A percentile compares a stretch with the other conserved stretches of the same genome.
Evolutionary conservation across 768 basidiomycete genomes (phyloP).

Genomic region (Lyophyllum atratum): DNA sequence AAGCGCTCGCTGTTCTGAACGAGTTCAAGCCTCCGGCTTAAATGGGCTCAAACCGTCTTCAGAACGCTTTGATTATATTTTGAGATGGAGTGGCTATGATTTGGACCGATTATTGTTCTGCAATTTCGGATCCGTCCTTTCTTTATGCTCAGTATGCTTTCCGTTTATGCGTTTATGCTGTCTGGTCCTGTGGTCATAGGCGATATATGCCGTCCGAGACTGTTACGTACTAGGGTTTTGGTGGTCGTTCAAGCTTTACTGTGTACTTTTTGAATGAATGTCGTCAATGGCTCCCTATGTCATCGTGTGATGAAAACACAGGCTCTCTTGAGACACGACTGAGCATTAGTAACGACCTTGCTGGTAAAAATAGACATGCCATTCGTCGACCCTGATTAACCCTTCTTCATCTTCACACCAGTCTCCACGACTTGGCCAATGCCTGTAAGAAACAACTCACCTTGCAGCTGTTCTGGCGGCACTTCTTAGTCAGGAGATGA

Average conservation of each 20-base stretch:
- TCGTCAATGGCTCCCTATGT: conserved; percentile 9
- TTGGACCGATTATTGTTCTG: conserved; percentile 30
- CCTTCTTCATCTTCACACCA: too few relatives aligned
- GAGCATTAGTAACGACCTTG: too few relatives aligned
- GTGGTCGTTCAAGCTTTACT: conserved; percentile 43
- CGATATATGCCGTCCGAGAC: conserved; percentile 20
- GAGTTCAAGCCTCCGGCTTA: conserved; percentile 53
- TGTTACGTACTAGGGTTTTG: conserved; percentile 37
- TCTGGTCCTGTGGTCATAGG: conserved; percentile 23
- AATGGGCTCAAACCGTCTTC: neutral
- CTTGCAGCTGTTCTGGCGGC: too few relatives aligned
- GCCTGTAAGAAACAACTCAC: too few relatives aligned
- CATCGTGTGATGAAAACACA: neutral
- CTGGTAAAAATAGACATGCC: too few relatives aligned
- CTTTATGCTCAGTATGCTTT: conserved; percentile 40
- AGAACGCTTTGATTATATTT: neutral
- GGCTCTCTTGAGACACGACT: neutral
- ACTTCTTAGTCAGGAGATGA: too few relatives aligned
- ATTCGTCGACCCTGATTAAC: too few relatives aligned
- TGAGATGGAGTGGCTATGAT: conserved; percentile 9
- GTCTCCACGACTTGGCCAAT: too few relatives aligned
- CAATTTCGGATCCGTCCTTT: conserved; percentile 49
- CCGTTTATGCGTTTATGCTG: conserved; percentile 35
- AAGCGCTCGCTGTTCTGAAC: conserved; percentile 86
- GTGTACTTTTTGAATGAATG: conserved; percentile 17